Base-by-base conservation (phyloP, 169 alveolate species). In the Eimeria sp. region DNA sequence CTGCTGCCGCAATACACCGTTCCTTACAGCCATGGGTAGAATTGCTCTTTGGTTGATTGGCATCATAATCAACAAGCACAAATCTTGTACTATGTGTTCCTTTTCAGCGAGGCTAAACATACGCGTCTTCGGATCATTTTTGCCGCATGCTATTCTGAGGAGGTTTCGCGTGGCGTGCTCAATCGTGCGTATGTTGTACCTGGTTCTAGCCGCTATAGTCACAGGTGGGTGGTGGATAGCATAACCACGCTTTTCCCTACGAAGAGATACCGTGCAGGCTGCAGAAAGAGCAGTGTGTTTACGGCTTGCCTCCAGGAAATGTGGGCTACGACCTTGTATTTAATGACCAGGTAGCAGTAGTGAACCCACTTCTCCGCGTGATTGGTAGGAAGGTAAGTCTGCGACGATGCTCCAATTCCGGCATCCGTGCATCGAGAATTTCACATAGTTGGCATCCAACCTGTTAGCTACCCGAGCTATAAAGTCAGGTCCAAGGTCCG, bases 301-400 rank as follows among this genome's bases (percentile, higher is more conserved):
- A 71, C 54, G 1, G 46, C 40, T 90, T 99, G 18, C 97, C 95
- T 96, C 95, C 89, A 93, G 96, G 96, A 23, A 76, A 98, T 8
- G 98, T 98, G 43, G 95, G 97, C 52, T 99, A 94, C 95, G 99
- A 98, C 97, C 98, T 98, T 30, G 97, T 98, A 37, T 97, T 98
- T 78, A 96, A 98, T 76, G 99, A 99, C 97, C 99, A 99, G 97
- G 96, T 95, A 52, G 60, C 95, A 6, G 90, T 98, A 97, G 40
- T 97, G 90, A 96, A 95, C 60, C 95, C 96, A 6, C 71, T 96
- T 20, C 95, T 95, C 85, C 72, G 82, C 49, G 49, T 60, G 52
- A 40, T 95, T 89, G 80, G 90, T 37, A 71, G 87, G 64, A 95
- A 85, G 89, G 96, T 95, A 58, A 43, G 80, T 8, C 49, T 16